These are phyloP conservation scores for Cyclotella cryptica DNA, from an alignment of 108 stramenopile species.

Conservation along the genomic window DNA sequence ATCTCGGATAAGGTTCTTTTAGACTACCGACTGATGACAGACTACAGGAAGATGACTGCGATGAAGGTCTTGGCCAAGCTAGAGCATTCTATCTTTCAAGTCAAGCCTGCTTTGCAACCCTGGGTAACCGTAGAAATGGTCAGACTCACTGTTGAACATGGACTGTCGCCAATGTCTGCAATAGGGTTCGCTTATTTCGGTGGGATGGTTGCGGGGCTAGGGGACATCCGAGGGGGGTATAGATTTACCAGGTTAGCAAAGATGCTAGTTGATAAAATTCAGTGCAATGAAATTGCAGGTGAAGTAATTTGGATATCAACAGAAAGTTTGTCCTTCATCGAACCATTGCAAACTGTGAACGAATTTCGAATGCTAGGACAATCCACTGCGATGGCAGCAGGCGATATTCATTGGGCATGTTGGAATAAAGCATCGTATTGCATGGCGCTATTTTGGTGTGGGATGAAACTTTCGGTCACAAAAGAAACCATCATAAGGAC, in stretches of 20 bases:
- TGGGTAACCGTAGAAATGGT: conserved; percentile 15
- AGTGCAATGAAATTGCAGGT: not conserved
- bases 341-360: conserved; percentile 23
- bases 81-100: not conserved
- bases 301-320: not conserved
- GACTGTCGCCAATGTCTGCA: conserved; percentile 27
- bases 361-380: not conserved
- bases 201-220: conserved; percentile 1
- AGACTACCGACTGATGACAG: conserved; percentile 13
- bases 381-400: conserved; percentile 4
- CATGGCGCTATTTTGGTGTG: not conserved
- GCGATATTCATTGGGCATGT: conserved; percentile 19
- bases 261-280: conserved; percentile 6
- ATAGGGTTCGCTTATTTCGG: conserved; percentile 26
- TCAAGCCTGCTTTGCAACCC: conserved; percentile 1
- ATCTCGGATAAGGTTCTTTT: not conserved
- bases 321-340: conserved; percentile 4
- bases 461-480: not conserved
- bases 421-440: not conserved
- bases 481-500: not conserved
- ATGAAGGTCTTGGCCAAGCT: conserved; percentile 20
- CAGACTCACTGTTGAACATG: conserved; percentile 2
- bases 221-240: conserved; percentile 10
- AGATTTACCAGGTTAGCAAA: conserved; percentile 23
- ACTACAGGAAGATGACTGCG: conserved; percentile 4